Evolutionary conservation across 345 rosid species (phyloP).

Genomic region (Eucalyptus microcorys): DNA sequence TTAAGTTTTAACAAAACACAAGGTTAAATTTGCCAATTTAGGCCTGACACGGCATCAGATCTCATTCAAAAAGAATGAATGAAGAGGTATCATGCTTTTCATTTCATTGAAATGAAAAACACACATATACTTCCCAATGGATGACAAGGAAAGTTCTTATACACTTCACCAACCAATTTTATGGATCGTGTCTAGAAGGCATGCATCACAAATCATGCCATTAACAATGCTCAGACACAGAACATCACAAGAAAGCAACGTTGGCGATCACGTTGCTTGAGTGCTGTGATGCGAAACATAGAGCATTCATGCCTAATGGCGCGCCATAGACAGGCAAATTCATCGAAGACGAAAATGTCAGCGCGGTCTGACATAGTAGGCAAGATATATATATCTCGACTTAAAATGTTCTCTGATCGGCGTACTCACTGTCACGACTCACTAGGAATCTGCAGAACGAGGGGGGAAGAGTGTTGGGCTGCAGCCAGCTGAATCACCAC

Average conservation of each 20-base stretch:
- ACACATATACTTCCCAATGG: neutral
- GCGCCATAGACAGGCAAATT: neutral
- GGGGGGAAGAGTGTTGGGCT: constrained; percentile 55
- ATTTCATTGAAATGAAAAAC: neutral
- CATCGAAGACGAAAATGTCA: neutral
- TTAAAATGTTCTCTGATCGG: neutral
- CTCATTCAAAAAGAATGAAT: neutral
- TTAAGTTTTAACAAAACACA: neutral
- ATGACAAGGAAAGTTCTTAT: neutral
- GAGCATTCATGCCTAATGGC: neutral
- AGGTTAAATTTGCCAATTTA: neutral
- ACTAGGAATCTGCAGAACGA: constrained; percentile 74
- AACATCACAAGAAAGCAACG: neutral
- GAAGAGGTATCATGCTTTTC: neutral
- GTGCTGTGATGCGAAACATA: neutral
- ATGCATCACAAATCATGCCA: neutral
- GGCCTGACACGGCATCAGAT: neutral
- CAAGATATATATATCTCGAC: neutral
- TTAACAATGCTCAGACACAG: neutral
- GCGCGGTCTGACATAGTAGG: neutral
- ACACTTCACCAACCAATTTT: neutral
- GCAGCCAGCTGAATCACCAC: constrained; percentile 78
- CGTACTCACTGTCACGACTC: neutral
- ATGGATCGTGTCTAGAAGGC: neutral
- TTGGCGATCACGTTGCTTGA: neutral